A percentile compares a stretch with the other conserved stretches of the same genome.
phyloP scores from a whole-genome alignment of 2,329 filamentous ascomycete species.

The Fusarium proliferatum region DNA sequence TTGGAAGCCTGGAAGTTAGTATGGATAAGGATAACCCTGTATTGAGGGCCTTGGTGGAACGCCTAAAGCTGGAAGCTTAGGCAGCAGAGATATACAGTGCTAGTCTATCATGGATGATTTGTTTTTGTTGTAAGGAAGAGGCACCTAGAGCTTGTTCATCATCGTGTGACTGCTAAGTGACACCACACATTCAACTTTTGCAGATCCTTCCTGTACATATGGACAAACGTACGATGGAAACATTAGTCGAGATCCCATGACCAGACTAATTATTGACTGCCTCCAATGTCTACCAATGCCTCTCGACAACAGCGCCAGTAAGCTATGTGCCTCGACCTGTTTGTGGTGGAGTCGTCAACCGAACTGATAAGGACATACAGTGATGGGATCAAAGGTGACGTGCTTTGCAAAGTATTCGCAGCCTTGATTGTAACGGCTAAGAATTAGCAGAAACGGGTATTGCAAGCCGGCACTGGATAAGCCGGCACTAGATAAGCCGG shows the following conservation, averaged over 20 bases:
- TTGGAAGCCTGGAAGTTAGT: neutral
- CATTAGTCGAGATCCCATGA: neutral
- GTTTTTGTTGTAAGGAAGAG: fast-evolving
- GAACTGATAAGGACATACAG: too few species aligned
- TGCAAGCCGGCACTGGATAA: too few species aligned
- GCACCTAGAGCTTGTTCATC: fast-evolving
- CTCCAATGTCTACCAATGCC: too few species aligned
- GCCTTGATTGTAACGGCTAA: too few species aligned
- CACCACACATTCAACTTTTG: too few species aligned
- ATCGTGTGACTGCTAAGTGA: fast-evolving
- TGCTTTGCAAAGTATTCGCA: neutral
- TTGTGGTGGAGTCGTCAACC: neutral
- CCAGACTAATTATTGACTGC: too few species aligned
- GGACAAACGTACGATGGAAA: too few species aligned
- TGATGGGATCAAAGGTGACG: neutral
- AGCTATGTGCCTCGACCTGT: too few species aligned
- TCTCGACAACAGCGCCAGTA: too few species aligned
- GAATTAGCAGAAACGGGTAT: neutral
- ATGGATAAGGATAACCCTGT: neutral
- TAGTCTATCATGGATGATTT: neutral
- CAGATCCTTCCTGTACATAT: too few species aligned
- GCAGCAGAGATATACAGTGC: fast-evolving
- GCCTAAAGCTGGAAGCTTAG: neutral
- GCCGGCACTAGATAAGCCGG: too few species aligned
- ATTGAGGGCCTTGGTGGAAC: neutral